Conservation (phyloP, 2,329 filamentous ascomycete species). For the Lachnellula occidentalis region DNA sequence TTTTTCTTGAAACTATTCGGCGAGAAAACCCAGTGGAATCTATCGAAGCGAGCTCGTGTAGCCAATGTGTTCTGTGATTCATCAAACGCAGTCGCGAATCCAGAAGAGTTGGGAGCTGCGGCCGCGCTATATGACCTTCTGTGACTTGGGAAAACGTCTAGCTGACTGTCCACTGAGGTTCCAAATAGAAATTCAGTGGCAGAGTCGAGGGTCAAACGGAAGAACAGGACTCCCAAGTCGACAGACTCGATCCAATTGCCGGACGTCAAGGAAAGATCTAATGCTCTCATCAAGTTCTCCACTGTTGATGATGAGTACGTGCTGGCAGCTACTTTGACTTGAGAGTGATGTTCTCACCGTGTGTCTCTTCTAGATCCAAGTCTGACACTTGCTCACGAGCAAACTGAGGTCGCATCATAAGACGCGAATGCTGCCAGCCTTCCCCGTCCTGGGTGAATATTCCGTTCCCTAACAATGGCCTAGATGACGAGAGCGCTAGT, state of each 20-base stretch:
- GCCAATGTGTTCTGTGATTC: conserved; percentile 24
- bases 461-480: conserved; percentile 26
- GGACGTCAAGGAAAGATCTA: conserved; percentile 49
- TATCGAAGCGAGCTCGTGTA: no score
- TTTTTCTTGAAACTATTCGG: no score
- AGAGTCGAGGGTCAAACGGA: conserved; percentile 53
- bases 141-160: conserved; percentile 7
- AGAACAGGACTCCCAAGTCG: conserved; percentile 59
- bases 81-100: conserved; percentile 19
- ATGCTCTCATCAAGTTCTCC: conserved; percentile 50
- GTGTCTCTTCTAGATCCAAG: conserved; percentile 33
- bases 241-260: conserved; percentile 44
- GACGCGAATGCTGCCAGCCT: conserved; percentile 29
- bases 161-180: conserved; percentile 42
- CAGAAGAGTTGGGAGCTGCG: not conserved
- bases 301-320: conserved; percentile 30
- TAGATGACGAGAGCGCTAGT: no score
- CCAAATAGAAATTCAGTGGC: conserved; percentile 49
- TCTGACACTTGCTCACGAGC: conserved; percentile 56
- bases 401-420: conserved; percentile 51
- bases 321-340: no score
- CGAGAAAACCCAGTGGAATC: no score
- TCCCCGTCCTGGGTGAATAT: conserved; percentile 30
- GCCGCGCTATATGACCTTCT: not conserved
- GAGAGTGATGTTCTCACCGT: no score